Base-by-base conservation (phyloP, 306 rosid species). In the Vigna trinervia region DNA sequence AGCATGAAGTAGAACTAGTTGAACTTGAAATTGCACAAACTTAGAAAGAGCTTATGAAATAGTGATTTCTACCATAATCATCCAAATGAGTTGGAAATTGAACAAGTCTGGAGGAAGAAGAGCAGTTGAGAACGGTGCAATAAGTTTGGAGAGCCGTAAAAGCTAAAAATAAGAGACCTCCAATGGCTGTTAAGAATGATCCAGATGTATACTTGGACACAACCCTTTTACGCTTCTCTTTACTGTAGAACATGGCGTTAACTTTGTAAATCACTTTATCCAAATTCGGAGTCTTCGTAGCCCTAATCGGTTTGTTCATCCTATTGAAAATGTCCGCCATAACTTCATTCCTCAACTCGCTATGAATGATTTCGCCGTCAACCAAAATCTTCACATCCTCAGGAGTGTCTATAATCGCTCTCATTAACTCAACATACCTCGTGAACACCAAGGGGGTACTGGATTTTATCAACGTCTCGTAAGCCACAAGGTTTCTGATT, bases 371-470 rank as follows among this genome's bases (percentile, higher is more conserved):
- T 0, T 51, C 6, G 0, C 12, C 10, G 6, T 39, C 13, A 6
- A 13, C 46, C 46, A 83, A 70, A 12, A 77, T 8, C 57, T 34
- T 23, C 65, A 83, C 86, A 46, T 86, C 87, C 2, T 60, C 38
- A 0, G 19, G 20, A 10, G 73, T 70, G 45, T 69, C 15, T 6
- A 81, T 34, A 3, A 84, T 46, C 19, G 62, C 82, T 26, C 54
- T 53, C 90, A 81, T 86, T 11, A 81, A 5, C 32, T 86, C 80
- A 3, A 62, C 2, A 39, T 77, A 86, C 69, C 48, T 60, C 4
- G 67, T 50, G 30, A 81, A 53, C 28, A 47, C 4, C 8, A 19
- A 23, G 0, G 9, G n/a, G 15, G 4, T 0, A 2, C n/a, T 74
- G 0, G 83, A 5, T 22, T 47, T 78, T 8, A 20, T 69, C 34